Conservation (phyloP, 208 protist genomes). For the Leishmania lainsoni region DNA sequence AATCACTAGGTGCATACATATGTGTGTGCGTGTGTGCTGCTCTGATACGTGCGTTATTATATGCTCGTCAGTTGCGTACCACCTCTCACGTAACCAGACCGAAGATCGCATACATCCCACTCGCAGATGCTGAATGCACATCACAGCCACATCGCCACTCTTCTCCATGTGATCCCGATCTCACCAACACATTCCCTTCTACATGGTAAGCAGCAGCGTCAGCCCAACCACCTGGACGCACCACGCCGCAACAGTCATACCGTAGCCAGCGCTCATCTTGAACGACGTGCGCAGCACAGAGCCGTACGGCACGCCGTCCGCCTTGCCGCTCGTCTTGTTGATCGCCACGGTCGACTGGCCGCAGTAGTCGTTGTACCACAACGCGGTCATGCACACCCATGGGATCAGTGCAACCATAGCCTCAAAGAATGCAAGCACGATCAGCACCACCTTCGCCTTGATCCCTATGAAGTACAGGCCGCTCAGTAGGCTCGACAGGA, state of each 20-base stretch:
- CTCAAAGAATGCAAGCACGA: slow-evolving; percentile 31
- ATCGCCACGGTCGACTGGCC: slow-evolving; percentile 6
- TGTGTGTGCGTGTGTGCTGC: not conserved
- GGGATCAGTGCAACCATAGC: slow-evolving; percentile 42
- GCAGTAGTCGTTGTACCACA: slow-evolving; percentile 46
- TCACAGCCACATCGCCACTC: not conserved
- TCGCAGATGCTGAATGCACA: not conserved
- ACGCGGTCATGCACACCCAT: slow-evolving; percentile 57
- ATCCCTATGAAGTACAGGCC: slow-evolving; percentile 40
- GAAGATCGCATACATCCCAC: not conserved
- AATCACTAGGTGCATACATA: not conserved
- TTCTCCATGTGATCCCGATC: not conserved
- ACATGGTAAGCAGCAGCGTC: slow-evolving; percentile 28
- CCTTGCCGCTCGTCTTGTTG: slow-evolving; percentile 19
- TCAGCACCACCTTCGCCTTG: slow-evolving; percentile 23
- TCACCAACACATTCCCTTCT: not conserved
- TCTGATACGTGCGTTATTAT: not conserved
- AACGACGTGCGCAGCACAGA: slow-evolving; percentile 34
- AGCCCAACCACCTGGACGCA: slow-evolving; percentile 44
- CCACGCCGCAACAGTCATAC: slow-evolving; percentile 47
- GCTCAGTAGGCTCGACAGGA: slow-evolving; percentile 30
- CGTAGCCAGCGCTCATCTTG: slow-evolving; percentile 45
- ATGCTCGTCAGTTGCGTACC: not conserved
- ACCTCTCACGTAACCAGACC: not conserved
- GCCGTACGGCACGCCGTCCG: slow-evolving; percentile 30